Evolutionary conservation across 2,329 filamentous ascomycete genomes (phyloP), one percentile per base, ranked within the genome.

Genomic region (Arthrobotrys iridis): DNA sequence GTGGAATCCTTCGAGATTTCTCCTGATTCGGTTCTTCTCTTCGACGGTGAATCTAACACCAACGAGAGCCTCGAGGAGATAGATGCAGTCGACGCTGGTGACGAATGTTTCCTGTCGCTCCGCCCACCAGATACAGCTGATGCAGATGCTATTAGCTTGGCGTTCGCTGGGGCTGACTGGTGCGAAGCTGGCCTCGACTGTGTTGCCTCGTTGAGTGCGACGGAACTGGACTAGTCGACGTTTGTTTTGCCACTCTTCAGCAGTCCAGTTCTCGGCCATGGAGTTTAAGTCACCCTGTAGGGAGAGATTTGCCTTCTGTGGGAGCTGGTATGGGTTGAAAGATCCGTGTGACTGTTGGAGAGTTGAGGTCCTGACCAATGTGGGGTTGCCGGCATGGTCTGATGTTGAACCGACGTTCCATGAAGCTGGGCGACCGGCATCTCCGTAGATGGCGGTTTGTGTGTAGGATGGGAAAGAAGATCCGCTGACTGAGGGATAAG

Each of bases 81-180:
- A 91, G 79, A 99, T 98, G 1, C 94, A 97, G 82, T 99, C 95
- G 15, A 99, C 95, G 60, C 93, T 97, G 1, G 95, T 98, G 63
- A 98, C 93, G 82, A 89, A 98, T 82, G 91, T 97, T 80, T 96
- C 92, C 52, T 89, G 85, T 83, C 93, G 96, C 83, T 96, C 93
- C 71, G 90, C 90, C 95, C 95, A 99, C 85, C 90, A 93, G 80
- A 99, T 99, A 85, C 95, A 99, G 83, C 93, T 97, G 81, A 99
- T 92, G 83, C 93, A 97, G 75, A 96, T 94, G 83, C 91, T 93
- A 83, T 94, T 91, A 1, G 90, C 88, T 0, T 90, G 88, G 20
- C 93, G 88, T 77, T 97, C 91, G 79, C 93, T 91, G 11, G 89
- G 88, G 13, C 91, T 86, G 50, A 97, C 89, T 0, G 93, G 85